These are phyloP conservation scores for Zychaea mexicana DNA, from an alignment of 371 early-diverging fungal species.

Conservation along the genomic window DNA sequence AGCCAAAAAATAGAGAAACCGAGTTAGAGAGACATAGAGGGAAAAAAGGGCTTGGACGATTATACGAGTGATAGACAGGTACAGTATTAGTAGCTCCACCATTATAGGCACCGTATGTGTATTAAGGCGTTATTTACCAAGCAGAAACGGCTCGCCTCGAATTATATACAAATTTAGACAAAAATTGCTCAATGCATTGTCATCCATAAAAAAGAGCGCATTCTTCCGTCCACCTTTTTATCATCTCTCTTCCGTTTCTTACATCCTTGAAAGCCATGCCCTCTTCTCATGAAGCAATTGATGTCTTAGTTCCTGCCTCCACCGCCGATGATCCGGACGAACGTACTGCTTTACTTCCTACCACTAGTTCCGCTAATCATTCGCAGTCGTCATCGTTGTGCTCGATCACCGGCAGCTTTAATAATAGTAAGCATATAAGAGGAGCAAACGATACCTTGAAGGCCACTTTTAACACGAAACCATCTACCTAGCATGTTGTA, in stretches of 20 bases:
- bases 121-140: too few relatives aligned
- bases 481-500: background rate
- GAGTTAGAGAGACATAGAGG: too few relatives aligned
- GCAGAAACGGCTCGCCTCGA: background rate
- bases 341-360: conserved; percentile 2
- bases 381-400: background rate
- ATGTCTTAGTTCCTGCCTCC: background rate
- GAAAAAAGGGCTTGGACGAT: too few relatives aligned
- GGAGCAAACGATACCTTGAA: too few relatives aligned
- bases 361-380: background rate
- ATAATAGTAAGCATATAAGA: too few relatives aligned
- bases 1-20: too few relatives aligned
- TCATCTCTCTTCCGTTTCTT: background rate
- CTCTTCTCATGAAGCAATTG: conserved; percentile 3
- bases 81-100: too few relatives aligned
- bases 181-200: background rate
- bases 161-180: background rate
- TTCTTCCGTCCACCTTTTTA: background rate
- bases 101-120: too few relatives aligned
- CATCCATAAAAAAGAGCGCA: background rate
- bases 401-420: background rate
- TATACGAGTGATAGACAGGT: too few relatives aligned
- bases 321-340: conserved; percentile 2
- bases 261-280: background rate
- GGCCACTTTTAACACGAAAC: too few relatives aligned